Evolutionary conservation across 1,139 yeast species (phyloP).

Genomic region (Magnusiomyces starmeri): DNA sequence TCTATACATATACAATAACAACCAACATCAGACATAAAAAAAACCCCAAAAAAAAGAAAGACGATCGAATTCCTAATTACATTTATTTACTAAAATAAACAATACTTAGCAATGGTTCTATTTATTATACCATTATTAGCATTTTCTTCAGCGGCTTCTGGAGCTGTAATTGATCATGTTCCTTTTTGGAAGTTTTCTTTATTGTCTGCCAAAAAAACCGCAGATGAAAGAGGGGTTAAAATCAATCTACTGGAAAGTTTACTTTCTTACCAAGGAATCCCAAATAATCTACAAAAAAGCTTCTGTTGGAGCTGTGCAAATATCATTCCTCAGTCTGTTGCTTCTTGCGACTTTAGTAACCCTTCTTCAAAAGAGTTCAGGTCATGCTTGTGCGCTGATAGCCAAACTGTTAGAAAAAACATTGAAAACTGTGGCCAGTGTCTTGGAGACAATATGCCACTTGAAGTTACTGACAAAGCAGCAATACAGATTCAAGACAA

Average conservation of each 20-base stretch:
- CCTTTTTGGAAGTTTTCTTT: neutral
- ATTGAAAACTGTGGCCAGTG: conserved; percentile 4
- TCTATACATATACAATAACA: neutral
- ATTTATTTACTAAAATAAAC: neutral
- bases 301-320: conserved; percentile 4
- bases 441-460: neutral
- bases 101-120: neutral
- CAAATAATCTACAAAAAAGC: neutral
- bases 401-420: neutral
- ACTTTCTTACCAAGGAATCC: neutral
- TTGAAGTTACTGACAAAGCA: neutral
- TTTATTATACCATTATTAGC: neutral
- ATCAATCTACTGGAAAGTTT: neutral
- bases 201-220: neutral
- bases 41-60: neutral
- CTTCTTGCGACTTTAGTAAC: conserved; percentile 1
- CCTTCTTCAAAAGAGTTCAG: neutral
- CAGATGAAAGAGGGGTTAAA: neutral
- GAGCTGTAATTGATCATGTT: neutral
- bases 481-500: neutral
- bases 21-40: neutral
- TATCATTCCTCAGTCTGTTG: conserved; percentile 4
- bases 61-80: neutral
- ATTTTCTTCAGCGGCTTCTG: neutral
- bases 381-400: neutral